These are phyloP conservation scores for Sugiyamaella valdiviana DNA, from an alignment of 805 yeast species.

Conservation along the genomic window DNA sequence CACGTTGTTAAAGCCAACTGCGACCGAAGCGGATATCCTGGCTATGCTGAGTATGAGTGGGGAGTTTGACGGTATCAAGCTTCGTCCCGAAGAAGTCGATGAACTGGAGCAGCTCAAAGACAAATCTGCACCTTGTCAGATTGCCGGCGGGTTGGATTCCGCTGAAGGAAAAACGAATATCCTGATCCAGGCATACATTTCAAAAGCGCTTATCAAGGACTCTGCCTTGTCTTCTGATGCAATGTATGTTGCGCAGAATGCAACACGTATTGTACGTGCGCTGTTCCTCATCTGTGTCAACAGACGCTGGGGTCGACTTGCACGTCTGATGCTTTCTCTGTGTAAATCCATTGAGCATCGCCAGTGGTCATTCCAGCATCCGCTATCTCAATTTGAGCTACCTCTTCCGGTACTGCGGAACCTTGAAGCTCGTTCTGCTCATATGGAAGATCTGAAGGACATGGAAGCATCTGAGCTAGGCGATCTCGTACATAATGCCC, in stretches of 20 bases:
- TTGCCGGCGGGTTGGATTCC: slow-evolving; percentile 68
- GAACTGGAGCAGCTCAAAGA: slow-evolving; percentile 65
- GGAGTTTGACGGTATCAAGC: slow-evolving; percentile 85
- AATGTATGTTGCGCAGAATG: slow-evolving; percentile 90
- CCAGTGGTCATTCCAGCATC: slow-evolving; percentile 87
- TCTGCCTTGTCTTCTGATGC: slow-evolving; percentile 81
- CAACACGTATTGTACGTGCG: slow-evolving; percentile 90
- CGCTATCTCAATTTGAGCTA: slow-evolving; percentile 78
- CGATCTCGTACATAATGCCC: slow-evolving; percentile 76
- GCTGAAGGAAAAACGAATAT: slow-evolving; percentile 84
- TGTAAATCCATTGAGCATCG: slow-evolving; percentile 83
- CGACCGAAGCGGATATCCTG: slow-evolving; percentile 87
- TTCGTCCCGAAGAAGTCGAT: slow-evolving; percentile 76
- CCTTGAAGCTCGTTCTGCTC: slow-evolving; percentile 45
- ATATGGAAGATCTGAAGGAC: slow-evolving; percentile 68
- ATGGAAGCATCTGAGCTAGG: slow-evolving; percentile 75
- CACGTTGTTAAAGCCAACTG: slow-evolving; percentile 71
- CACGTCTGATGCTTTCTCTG: slow-evolving; percentile 66
- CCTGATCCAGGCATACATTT: slow-evolving; percentile 79
- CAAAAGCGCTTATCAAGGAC: slow-evolving; percentile 64
- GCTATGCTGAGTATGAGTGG: slow-evolving; percentile 87
- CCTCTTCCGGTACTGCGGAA: slow-evolving; percentile 56
- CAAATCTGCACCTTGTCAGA: slow-evolving; percentile 59
- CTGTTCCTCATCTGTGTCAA: slow-evolving; percentile 79
- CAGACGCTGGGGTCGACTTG: slow-evolving; percentile 83